Base-by-base conservation (phyloP, 176 grass and related monocot species). In the maize (Zea mays) region DNA sequence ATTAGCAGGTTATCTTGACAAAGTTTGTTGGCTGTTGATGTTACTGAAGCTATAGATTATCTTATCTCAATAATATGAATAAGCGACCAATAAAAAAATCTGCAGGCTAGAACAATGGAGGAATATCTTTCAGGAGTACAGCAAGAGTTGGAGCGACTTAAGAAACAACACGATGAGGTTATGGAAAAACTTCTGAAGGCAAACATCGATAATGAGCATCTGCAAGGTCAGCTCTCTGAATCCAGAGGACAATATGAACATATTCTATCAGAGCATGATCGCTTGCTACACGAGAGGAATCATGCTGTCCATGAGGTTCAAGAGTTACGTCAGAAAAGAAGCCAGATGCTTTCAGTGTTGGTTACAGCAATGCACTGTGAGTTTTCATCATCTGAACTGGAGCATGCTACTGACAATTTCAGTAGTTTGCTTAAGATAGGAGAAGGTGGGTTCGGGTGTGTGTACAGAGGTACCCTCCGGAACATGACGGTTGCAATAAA, bases 401-500 rank as follows among this genome's bases (percentile, higher is more conserved):
- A 86, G 66, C 38, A 5, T 41, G 85, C 85, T 58, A 86, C 85
- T 58, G 33, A 40, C 76, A 82, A 86, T 72, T 86, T 77, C 66
- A 77, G 66, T 55, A 82, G 20, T 72, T 82, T n/a, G 8, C 58
- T 76, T 67, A 82, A 82, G 73, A 86, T 86, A 14, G 85, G 85
- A 65, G 79, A 86, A 82, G 85, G 85, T 57, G 85, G 85, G 57
- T 86, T 86, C 82, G 85, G 79, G 5, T 71, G 65, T 16, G 85
- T 86, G 54, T 86, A 76, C 65, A 76, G 40, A 86, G 85, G 79
- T 77, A 43, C 47, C 65, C 57, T 82, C 27, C 56, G 85, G 41
- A 82, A 86, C 47, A 86, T 86, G 85, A 57, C 38, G 40, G 85
- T 77, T 64, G 85, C 85, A 48, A 65, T 86, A 82, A 86, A 86